Evolutionary conservation across 2,329 filamentous ascomycete species (phyloP).

Genomic region (Calonectria fujianensis): DNA sequence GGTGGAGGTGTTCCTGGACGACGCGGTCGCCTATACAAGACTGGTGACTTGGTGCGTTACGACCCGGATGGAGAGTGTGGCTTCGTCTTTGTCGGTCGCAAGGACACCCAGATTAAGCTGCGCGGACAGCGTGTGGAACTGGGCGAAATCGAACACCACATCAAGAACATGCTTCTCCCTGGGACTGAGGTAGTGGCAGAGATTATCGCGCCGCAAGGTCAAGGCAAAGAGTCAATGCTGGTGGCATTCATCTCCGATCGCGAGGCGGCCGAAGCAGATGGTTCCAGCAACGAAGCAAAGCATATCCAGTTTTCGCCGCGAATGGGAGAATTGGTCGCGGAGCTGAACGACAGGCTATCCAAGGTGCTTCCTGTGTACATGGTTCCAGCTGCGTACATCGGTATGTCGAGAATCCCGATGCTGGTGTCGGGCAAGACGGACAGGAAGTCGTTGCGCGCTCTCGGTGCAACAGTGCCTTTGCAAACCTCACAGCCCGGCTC

Average conservation of each 20-base stretch:
- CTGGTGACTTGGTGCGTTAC: constrained; percentile 75
- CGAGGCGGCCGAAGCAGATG: constrained; percentile 10
- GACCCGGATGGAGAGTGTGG: constrained; percentile 71
- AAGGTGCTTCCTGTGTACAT: constrained; percentile 1
- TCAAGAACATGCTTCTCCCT: constrained; percentile 33
- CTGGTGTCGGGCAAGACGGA: constrained; percentile 3
- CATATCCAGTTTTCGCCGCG: constrained; percentile 33
- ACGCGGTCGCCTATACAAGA: constrained; percentile 72
- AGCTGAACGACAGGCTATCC: background rate
- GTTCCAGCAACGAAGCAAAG: constrained; percentile 38
- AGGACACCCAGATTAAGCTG: constrained; percentile 81
- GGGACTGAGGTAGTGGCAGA: background rate
- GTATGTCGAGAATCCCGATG: background rate
- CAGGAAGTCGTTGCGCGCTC: background rate
- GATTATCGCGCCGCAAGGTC: constrained; percentile 37
- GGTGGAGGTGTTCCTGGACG: constrained; percentile 60
- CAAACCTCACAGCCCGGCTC: constrained; percentile 42
- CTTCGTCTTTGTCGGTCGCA: constrained; percentile 76
- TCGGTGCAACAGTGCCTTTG: constrained; percentile 42
- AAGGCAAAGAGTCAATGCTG: background rate
- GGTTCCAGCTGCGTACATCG: constrained; percentile 1
- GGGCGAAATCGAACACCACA: background rate
- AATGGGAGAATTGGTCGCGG: constrained; percentile 44
- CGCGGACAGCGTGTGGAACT: constrained; percentile 78
- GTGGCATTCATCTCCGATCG: background rate